Conservation (phyloP, 2,329 filamentous ascomycete genomes). For the Pseudogymnoascus sp. region DNA sequence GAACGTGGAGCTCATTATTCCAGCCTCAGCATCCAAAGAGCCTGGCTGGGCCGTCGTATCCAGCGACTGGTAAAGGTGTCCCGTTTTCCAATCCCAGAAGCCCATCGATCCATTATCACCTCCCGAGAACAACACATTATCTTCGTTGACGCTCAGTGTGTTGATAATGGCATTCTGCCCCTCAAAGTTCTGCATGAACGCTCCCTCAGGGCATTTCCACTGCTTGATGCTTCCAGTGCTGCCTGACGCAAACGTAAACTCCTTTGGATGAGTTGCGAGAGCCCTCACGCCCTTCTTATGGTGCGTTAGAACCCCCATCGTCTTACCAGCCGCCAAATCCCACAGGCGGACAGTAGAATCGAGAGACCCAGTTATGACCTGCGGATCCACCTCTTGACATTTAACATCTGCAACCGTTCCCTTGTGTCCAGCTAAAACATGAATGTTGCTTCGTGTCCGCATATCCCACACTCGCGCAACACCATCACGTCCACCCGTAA, state of each 20-base stretch:
- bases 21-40: constrained; percentile 86
- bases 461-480: constrained; percentile 98
- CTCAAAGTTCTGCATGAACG: constrained; percentile 98
- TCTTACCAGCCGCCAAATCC: constrained; percentile 94
- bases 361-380: constrained; percentile 88
- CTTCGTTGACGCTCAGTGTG: constrained; percentile 83
- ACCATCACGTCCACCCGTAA: constrained; percentile 90
- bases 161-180: constrained; percentile 97
- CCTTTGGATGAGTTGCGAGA: constrained; percentile 75
- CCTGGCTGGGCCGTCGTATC: constrained; percentile 93
- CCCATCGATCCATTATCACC: constrained; percentile 93
- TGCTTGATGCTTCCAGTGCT: constrained; percentile 95
- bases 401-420: constrained; percentile 82
- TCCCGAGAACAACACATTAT: constrained; percentile 91
- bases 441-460: constrained; percentile 90
- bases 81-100: constrained; percentile 99
- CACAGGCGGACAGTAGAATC: constrained; percentile 88
- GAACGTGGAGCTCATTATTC: constrained; percentile 90
- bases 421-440: constrained; percentile 86
- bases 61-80: constrained; percentile 80
- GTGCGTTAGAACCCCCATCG: constrained; percentile 91
- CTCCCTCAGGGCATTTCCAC: constrained; percentile 97
- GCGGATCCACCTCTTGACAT: constrained; percentile 93
- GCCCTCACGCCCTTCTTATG: constrained; percentile 96
- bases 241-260: constrained; percentile 93